phyloP scores from a whole-genome alignment of 805 yeast species.

The Blastobotrys robertii region DNA sequence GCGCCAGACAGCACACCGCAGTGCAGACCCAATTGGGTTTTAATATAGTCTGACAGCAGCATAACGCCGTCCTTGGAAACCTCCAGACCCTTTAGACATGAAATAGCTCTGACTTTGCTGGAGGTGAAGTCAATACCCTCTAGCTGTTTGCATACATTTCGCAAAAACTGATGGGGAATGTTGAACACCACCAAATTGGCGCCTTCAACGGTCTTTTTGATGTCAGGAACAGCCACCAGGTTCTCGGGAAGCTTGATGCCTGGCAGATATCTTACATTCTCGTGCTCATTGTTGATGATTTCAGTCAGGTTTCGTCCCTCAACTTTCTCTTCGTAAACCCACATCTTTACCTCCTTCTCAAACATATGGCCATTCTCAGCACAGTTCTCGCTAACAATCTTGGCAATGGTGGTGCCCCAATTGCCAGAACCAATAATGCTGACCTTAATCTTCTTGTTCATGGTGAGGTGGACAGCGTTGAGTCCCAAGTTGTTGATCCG shows the following conservation, averaged over 20 bases:
- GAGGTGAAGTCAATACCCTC: constrained; percentile 61
- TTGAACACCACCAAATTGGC: constrained; percentile 88
- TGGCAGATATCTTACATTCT: constrained; percentile 93
- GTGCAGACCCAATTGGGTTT: constrained; percentile 70
- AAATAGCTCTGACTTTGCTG: constrained; percentile 62
- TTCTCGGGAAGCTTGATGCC: constrained; percentile 78
- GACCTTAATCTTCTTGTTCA: constrained; percentile 38
- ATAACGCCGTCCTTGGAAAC: constrained; percentile 79
- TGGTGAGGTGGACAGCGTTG: constrained; percentile 6
- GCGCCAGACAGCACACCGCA: constrained; percentile 98
- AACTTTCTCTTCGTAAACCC: constrained; percentile 84
- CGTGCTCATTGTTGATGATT: constrained; percentile 82
- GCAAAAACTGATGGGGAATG: constrained; percentile 94
- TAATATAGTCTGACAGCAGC: constrained; percentile 67
- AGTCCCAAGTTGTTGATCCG: constrained; percentile 6
- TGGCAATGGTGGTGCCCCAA: constrained; percentile 98
- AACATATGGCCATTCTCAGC: constrained; percentile 63
- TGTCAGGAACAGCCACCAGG: constrained; percentile 77
- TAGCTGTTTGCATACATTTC: constrained; percentile 63
- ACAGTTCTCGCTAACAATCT: constrained; percentile 85
- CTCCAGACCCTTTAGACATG: constrained; percentile 93
- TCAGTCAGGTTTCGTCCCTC: constrained; percentile 78
- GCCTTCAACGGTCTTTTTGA: constrained; percentile 62
- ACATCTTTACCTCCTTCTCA: constrained; percentile 73
- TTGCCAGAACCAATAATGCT: constrained; percentile 93